phyloP scores from a whole-genome alignment of 2,329 filamentous ascomycete species.

The Penicillium brasilianum region DNA sequence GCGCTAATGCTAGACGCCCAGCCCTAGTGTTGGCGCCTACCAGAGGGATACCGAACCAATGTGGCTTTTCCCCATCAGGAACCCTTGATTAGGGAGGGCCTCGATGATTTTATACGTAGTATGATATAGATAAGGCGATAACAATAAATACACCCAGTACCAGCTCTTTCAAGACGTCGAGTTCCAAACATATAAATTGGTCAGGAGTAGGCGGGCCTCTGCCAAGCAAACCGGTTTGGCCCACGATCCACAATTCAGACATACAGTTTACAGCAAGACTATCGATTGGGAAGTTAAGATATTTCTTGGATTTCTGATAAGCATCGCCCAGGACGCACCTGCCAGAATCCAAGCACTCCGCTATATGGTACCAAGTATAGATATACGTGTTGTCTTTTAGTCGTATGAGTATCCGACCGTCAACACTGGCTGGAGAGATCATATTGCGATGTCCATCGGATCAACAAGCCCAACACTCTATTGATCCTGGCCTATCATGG shows the following conservation, averaged over 20 bases:
- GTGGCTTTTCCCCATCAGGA: background rate
- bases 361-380: background rate
- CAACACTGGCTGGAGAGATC: background rate
- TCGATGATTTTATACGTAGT: background rate
- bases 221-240: background rate
- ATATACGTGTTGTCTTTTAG: background rate
- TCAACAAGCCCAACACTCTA: background rate
- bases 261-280: background rate
- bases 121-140: background rate
- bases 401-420: background rate
- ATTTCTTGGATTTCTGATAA: background rate
- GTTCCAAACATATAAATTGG: background rate
- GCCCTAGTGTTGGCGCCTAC: background rate
- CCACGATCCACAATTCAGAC: background rate
- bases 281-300: background rate
- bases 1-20: background rate
- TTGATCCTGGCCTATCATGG: background rate
- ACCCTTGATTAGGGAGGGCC: background rate
- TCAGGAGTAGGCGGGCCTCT: background rate
- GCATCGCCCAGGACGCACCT: background rate
- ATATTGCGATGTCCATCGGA: background rate
- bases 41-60: background rate
- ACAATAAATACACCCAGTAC: background rate
- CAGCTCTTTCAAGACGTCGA: background rate
- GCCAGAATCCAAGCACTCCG: background rate